Conservation (phyloP, 1,139 yeast genomes). For the Wickerhamiella infanticola region DNA sequence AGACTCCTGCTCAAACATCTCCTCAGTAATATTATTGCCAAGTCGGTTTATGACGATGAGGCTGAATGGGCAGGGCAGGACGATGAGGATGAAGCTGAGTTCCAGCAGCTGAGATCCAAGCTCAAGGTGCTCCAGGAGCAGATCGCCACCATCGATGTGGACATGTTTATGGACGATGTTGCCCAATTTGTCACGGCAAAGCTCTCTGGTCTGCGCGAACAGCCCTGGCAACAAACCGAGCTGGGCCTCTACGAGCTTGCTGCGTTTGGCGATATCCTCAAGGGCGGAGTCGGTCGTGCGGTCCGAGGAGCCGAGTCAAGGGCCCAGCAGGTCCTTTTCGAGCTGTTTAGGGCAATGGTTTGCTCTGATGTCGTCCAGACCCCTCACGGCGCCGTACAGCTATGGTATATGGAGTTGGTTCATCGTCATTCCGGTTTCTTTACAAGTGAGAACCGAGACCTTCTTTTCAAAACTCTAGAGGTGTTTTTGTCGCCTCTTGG, state of each 20-base stretch:
- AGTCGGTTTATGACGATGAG: constrained; percentile 66
- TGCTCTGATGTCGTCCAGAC: constrained; percentile 25
- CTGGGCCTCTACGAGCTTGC: constrained; percentile 72
- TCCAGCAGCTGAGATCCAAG: constrained; percentile 57
- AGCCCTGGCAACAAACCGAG: constrained; percentile 38
- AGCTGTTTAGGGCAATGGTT: constrained; percentile 49
- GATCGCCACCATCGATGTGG: constrained; percentile 60
- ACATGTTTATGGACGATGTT: constrained; percentile 54
- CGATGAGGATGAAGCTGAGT: constrained; percentile 57
- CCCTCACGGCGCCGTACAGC: constrained; percentile 63
- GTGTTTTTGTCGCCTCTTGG: constrained; percentile 72
- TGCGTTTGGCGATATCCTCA: constrained; percentile 63
- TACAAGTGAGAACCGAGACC: constrained; percentile 28
- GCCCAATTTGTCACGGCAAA: constrained; percentile 51
- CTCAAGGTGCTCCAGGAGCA: constrained; percentile 73
- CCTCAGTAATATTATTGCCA: constrained; percentile 53
- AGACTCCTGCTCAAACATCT: constrained; percentile 43
- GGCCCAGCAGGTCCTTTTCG: constrained; percentile 18
- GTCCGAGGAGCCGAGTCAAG: constrained; percentile 36
- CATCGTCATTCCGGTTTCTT: constrained; percentile 65
- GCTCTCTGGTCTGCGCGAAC: constrained; percentile 20
- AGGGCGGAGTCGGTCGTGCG: constrained; percentile 41
- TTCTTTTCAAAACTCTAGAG: constrained; percentile 51
- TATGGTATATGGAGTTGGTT: constrained; percentile 68
- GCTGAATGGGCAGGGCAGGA: constrained; percentile 37